These are phyloP conservation scores for Cercospora zeae-maydis DNA, from an alignment of 2,329 filamentous ascomycete species.

Conservation along the genomic window DNA sequence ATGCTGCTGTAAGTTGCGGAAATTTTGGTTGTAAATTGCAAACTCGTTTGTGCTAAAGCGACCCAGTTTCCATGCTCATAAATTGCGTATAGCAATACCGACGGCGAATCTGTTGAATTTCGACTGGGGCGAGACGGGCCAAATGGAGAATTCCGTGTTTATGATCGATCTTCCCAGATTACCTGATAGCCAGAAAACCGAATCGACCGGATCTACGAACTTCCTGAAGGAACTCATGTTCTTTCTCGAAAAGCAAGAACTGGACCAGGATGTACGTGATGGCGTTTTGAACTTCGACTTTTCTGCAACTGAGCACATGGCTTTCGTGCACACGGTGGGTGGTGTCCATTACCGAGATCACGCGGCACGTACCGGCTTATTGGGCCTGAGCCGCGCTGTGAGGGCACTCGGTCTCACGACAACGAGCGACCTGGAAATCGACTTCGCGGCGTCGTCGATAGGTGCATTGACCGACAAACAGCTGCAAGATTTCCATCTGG, in stretches of 20 bases:
- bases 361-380: slow-evolving; percentile 62
- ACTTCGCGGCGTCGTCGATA: slow-evolving; percentile 77
- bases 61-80: slow-evolving; percentile 58
- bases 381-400: slow-evolving; percentile 68
- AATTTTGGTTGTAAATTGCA: neutral
- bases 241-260: slow-evolving; percentile 65
- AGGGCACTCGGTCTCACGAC: slow-evolving; percentile 56
- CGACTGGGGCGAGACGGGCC: slow-evolving; percentile 83
- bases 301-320: slow-evolving; percentile 63
- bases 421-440: slow-evolving; percentile 38
- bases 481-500: slow-evolving; percentile 57
- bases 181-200: slow-evolving; percentile 25
- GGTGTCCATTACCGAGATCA: slow-evolving; percentile 37
- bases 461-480: slow-evolving; percentile 70
- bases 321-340: slow-evolving; percentile 76
- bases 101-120: slow-evolving; percentile 81
- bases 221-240: slow-evolving; percentile 69
- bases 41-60: neutral
- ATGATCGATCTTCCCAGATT: slow-evolving; percentile 82
- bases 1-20: slow-evolving; percentile 60
- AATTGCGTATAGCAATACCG: slow-evolving; percentile 77
- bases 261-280: slow-evolving; percentile 61
- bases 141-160: slow-evolving; percentile 87
- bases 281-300: slow-evolving; percentile 82
- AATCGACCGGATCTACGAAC: slow-evolving; percentile 40